Base-by-base conservation (phyloP, 306 rosid genomes). In the Luffa acutangula region DNA sequence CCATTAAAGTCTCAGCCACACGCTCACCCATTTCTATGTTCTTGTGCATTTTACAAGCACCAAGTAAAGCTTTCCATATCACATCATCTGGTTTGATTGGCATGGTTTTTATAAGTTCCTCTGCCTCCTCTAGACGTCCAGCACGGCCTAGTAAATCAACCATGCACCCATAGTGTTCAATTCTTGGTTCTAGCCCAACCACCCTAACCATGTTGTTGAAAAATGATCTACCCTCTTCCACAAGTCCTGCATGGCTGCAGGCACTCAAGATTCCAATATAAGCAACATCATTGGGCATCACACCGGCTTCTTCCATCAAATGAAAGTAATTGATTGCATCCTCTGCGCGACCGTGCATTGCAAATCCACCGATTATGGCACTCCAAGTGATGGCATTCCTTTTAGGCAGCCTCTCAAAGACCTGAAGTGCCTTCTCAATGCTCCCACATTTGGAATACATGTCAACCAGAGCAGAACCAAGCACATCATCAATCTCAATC, bases 101-200 rank as follows among this genome's bases (percentile, higher is more conserved):
- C 92, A 94, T 88, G 80, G 84, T 88, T 70, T 69, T 18, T 76
- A 90, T 84, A 70, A 90, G 89, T 80, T 87, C 83, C 79, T 94
- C 87, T 6, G 97, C 93, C 82, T 94, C 98, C 88, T 92, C 84
- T 14, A 94, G 83, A 84, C 77, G 70, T 18, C 92, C 91, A 0
- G 94, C 94, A 31, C 93, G 91, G 31, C 93, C 93, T 5, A 93
- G 71, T 39, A 89, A 88, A 78, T 93, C 96, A 54, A 93, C 94
- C 97, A 91, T 86, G 79, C 97, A 93, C 10, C 91, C 91, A 58
- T 91, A 93, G 81, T 91, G 98, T 78, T 93, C 93, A 58, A 93
- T 82, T 79, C 89, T 87, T 59, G 93, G 93, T 84, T 87, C 84
- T 15, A 91, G 77, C 56, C 91, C 84, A 37, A 36, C 83, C 53